phyloP scores from a whole-genome alignment of 1,284 basidiomycete species.

The Grifola frondosa region DNA sequence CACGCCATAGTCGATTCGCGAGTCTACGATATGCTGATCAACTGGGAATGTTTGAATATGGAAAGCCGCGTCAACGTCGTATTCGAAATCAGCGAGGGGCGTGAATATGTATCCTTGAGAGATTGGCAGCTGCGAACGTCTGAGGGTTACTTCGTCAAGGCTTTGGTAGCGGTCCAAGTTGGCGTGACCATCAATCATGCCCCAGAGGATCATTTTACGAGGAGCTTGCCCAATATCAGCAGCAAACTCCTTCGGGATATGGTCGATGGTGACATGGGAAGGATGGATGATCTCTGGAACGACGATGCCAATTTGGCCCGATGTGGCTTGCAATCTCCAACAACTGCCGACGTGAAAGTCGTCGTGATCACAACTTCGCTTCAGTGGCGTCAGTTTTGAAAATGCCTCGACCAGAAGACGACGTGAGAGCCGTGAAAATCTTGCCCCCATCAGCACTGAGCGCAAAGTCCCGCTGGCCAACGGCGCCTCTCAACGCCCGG shows the following conservation, averaged over 20 bases:
- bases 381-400: too few species aligned
- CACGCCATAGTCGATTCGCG: conserved; percentile 6
- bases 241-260: conserved; percentile 5
- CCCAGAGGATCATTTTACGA: conserved; percentile 9
- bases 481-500: too few species aligned
- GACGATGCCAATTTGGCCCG: conserved; percentile 7
- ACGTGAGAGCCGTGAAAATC: not conserved
- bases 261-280: conserved; percentile 14
- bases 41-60: conserved; percentile 12
- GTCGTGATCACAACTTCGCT: too few species aligned
- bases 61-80: conserved; percentile 1
- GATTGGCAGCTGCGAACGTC: not conserved
- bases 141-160: not conserved
- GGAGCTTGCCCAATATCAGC: conserved; percentile 11
- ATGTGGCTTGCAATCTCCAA: not conserved
- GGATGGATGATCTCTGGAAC: conserved; percentile 5
- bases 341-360: conserved; percentile 6
- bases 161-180: not conserved
- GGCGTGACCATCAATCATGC: conserved; percentile 4
- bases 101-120: conserved; percentile 1
- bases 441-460: not conserved
- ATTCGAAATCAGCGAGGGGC: conserved; percentile 5
- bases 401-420: too few species aligned
- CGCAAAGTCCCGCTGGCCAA: not conserved
- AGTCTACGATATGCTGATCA: not conserved